Percentiles rank a stretch among this genome's conserved stretches.
Evolutionary conservation across 345 rosid species (phyloP).

Genomic region (Arabidopsis arenosa): DNA sequence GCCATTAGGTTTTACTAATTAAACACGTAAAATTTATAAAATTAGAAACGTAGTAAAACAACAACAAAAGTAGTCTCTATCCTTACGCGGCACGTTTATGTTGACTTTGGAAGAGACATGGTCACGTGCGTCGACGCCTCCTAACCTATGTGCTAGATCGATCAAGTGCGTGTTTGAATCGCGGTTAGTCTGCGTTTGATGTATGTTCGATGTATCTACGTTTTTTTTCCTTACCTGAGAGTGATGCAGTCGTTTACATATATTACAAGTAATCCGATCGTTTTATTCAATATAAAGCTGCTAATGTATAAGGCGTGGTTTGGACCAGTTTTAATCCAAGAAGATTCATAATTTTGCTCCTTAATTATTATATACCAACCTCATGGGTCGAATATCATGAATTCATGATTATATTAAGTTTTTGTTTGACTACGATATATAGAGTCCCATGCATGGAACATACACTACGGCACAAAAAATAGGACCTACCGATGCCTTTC

Average conservation of each 20-base stretch:
- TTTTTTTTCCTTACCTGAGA: conserved; percentile 1
- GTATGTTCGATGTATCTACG: conserved; percentile 37
- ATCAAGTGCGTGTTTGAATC: conserved; percentile 43
- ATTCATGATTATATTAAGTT: neutral
- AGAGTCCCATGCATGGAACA: conserved; percentile 32
- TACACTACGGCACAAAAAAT: neutral
- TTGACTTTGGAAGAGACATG: conserved; percentile 40
- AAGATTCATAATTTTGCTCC: neutral
- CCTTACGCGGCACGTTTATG: conserved; percentile 45
- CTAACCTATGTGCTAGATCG: conserved; percentile 4
- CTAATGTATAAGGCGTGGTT: conserved; percentile 32
- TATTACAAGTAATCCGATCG: conserved; percentile 17
- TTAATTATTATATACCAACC: neutral
- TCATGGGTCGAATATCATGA: conserved; percentile 14
- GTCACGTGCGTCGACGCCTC: conserved; percentile 41
- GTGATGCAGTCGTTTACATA: conserved; percentile 8
- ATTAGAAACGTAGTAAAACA: conserved; percentile 29
- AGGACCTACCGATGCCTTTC: neutral
- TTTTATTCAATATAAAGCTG: conserved; percentile 34
- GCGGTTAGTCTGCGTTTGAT: conserved; percentile 37
- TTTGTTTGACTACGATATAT: conserved; percentile 27
- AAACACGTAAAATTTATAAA: conserved; percentile 16
- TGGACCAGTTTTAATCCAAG: conserved; percentile 8
- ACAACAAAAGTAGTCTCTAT: conserved; percentile 29
- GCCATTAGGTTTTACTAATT: conserved; percentile 22